phyloP scores from a whole-genome alignment of 1,284 basidiomycete species.

The Melampsora americana region DNA sequence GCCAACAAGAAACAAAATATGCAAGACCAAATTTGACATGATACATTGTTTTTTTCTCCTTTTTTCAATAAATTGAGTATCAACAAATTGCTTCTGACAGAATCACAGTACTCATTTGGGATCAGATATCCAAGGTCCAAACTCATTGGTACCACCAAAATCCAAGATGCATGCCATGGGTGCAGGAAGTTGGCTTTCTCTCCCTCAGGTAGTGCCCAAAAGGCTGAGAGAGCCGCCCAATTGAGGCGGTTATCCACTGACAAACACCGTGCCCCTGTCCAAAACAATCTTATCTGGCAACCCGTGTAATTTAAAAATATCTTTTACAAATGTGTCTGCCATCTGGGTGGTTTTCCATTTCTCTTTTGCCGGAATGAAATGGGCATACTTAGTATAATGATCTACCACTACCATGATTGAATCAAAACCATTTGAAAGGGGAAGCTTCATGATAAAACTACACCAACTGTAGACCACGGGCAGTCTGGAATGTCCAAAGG shows the following conservation, averaged over 20 bases:
- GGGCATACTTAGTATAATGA: conserved; percentile 56
- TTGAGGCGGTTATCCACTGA: too few relatives aligned
- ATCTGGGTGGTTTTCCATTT: not conserved
- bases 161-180: too few relatives aligned
- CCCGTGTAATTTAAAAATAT: conserved; percentile 18
- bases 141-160: too few relatives aligned
- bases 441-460: conserved; percentile 59
- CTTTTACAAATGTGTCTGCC: not conserved
- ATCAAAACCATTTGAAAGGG: conserved; percentile 54
- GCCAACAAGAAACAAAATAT: too few relatives aligned
- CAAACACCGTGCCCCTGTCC: conserved; percentile 48
- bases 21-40: too few relatives aligned
- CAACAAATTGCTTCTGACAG: too few relatives aligned
- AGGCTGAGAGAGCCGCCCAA: not conserved
- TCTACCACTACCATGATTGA: conserved; percentile 58
- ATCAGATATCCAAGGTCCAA: too few relatives aligned
- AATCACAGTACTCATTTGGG: too few relatives aligned
- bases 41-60: too few relatives aligned
- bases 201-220: too few relatives aligned
- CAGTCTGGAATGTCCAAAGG: conserved; percentile 51
- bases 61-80: too few relatives aligned
- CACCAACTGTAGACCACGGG: conserved; percentile 57
- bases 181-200: too few relatives aligned
- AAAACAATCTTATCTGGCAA: conserved; percentile 16
- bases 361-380: conserved; percentile 50